Evolutionary conservation across 2,329 filamentous ascomycete genomes (phyloP).

Genomic region (Calonectria multiphialidica): DNA sequence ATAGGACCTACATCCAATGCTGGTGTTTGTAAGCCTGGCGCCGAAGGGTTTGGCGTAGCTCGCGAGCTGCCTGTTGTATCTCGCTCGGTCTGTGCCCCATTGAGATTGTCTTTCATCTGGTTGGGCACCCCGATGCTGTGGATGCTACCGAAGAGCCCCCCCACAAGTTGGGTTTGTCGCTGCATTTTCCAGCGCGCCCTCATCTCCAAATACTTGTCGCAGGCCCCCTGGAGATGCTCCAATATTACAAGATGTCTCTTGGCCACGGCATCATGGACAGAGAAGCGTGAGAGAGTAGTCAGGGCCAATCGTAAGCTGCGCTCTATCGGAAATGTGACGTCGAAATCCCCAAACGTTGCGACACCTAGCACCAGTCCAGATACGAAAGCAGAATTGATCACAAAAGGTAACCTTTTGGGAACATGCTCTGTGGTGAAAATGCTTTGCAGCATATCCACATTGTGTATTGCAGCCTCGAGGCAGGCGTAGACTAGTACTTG

Average conservation of each 20-base stretch:
- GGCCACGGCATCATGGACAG: constrained; percentile 32
- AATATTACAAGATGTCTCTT: constrained; percentile 40
- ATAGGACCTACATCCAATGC: neutral
- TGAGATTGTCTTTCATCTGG: neutral
- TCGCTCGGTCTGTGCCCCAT: neutral
- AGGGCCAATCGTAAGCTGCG: constrained; percentile 40
- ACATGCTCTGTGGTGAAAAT: constrained; percentile 49
- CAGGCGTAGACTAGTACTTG: constrained; percentile 48
- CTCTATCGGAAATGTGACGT: constrained; percentile 47
- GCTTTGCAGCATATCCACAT: constrained; percentile 52
- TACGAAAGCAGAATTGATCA: constrained; percentile 60
- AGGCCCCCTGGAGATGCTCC: constrained; percentile 38
- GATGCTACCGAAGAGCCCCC: constrained; percentile 39
- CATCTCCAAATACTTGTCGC: constrained; percentile 38
- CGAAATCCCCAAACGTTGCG: constrained; percentile 59
- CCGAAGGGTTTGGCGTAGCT: neutral
- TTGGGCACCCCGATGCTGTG: constrained; percentile 34
- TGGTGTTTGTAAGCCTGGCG: constrained; percentile 2
- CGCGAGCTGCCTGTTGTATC: constrained; percentile 12
- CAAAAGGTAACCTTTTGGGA: constrained; percentile 56
- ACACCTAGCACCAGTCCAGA: constrained; percentile 58
- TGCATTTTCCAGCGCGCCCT: constrained; percentile 39
- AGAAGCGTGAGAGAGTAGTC: constrained; percentile 40
- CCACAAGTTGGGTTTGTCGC: constrained; percentile 37
- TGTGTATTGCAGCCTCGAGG: constrained; percentile 50